Evolutionary conservation across 2,329 filamentous ascomycete species (phyloP), one percentile per base, ranked within the genome.

Genomic region (Paracamarosporium sp.): DNA sequence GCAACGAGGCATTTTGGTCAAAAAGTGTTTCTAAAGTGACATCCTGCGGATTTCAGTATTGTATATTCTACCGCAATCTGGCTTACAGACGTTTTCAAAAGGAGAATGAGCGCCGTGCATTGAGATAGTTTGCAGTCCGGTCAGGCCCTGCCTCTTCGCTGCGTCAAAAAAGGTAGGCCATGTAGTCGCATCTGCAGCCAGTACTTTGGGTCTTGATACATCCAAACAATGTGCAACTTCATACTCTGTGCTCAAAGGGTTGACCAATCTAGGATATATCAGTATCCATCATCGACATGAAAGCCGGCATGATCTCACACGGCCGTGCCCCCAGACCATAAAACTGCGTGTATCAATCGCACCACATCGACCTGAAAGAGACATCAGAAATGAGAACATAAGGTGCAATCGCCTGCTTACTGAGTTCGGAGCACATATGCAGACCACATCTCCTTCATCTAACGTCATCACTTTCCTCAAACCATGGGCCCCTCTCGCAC

Each of bases 291-390:
- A 13, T 30, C 5, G 15, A 43, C 3, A 15, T 15, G 13, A 20
- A 30, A 5, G 6, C 12, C 6, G 17, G n/a, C 3, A 13, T 5
- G 13, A 30, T 4, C 12, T 44, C 50, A 66, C 63, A 60, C 61
- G 12, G 60, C 58, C 17, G 36, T 62, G 1, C 51, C 63, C 11
- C 63, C 63, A 46, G 33, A 53, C 65, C 65, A 66, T 24, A 67
- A 43, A 3, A 66, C 61, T 4, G 63, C 57, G 43, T 67, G 63
- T 35, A 66, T 63, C 41, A 65, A 45, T 24, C 46, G 31, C 7
- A 67, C 61, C 40, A 61, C 59, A 33, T 62, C 57, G 22, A 65
- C 64, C 62, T 65, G 11, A 5, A 22, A n/a, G 38, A 4, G n/a
- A n/a, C 13, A 31, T 48, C 38, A 46, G 24, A n/a, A n/a, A 20